Conservation (phyloP, 257 asterid species). For the Nicotiana noctiflora region DNA sequence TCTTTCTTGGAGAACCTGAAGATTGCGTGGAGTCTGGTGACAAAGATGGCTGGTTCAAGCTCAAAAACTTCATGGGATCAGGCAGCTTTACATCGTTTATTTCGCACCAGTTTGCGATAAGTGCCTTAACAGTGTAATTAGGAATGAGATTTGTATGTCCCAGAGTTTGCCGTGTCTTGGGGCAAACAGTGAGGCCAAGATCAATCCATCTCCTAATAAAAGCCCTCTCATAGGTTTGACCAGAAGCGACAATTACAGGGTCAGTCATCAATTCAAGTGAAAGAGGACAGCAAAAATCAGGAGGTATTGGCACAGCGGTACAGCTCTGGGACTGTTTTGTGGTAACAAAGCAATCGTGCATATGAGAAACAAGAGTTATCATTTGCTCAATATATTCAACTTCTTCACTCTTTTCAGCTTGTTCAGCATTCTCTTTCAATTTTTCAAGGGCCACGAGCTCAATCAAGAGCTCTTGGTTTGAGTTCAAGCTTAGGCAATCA, state of each 20-base stretch:
- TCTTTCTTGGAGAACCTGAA: conserved; percentile 38
- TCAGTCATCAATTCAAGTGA: conserved; percentile 89
- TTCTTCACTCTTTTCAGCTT: conserved; percentile 56
- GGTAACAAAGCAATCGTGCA: conserved; percentile 73
- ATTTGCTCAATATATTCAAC: conserved; percentile 67
- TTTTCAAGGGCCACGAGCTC: conserved; percentile 91
- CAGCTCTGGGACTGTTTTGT: conserved; percentile 58
- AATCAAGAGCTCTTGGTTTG: conserved; percentile 72
- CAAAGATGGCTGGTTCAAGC: conserved; percentile 53
- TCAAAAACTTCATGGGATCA: conserved; percentile 46
- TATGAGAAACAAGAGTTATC: conserved; percentile 60
- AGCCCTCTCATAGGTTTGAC: conserved; percentile 86
- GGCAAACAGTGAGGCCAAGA: conserved; percentile 83
- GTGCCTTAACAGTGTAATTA: conserved; percentile 82
- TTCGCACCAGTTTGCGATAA: conserved; percentile 78
- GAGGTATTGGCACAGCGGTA: conserved; percentile 62
- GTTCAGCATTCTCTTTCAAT: conserved; percentile 75
- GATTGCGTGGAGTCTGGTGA: conserved; percentile 36
- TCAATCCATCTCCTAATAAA: conserved; percentile 79
- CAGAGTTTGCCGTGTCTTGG: conserved; percentile 78
- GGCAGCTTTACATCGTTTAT: conserved; percentile 65
- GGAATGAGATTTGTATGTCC: conserved; percentile 75
- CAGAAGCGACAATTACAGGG: conserved; percentile 88
- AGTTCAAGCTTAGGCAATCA: conserved; percentile 55
- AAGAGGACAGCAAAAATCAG: conserved; percentile 85